Conservation (phyloP, 768 basidiomycete genomes). For the Leccinum arenicola region DNA sequence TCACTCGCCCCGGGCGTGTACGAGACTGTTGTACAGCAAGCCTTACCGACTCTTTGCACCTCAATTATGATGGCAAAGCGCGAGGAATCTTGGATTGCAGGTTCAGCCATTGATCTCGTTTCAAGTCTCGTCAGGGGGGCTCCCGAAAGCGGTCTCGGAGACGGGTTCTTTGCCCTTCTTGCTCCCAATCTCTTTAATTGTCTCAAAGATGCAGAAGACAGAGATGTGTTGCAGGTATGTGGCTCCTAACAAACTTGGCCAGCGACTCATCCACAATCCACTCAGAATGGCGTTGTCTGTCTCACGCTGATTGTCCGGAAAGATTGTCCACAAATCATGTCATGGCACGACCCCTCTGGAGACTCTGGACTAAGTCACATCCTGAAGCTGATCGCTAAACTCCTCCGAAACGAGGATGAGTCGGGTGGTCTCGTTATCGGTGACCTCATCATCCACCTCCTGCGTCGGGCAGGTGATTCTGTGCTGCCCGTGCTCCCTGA, state of each 20-base stretch:
- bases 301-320: constrained; percentile 85
- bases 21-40: constrained; percentile 65
- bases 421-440: constrained; percentile 92
- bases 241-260: neutral
- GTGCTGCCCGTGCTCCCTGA: constrained; percentile 85
- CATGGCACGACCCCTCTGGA: constrained; percentile 68
- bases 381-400: constrained; percentile 71
- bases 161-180: constrained; percentile 74
- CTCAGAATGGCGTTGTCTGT: constrained; percentile 76
- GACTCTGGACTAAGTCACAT: constrained; percentile 75
- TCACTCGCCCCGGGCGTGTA: constrained; percentile 62
- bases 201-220: constrained; percentile 71
- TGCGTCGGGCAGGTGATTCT: constrained; percentile 77
- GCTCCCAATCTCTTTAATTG: constrained; percentile 75
- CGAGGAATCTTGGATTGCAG: constrained; percentile 71
- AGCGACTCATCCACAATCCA: neutral
- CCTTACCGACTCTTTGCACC: constrained; percentile 69
- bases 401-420: constrained; percentile 80
- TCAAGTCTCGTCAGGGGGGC: constrained; percentile 70
- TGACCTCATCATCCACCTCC: constrained; percentile 90
- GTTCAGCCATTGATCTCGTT: constrained; percentile 80
- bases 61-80: constrained; percentile 57
- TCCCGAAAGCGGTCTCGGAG: constrained; percentile 61
- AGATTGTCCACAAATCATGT: constrained; percentile 76
- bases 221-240: constrained; percentile 75